Base-by-base conservation (phyloP, 805 yeast genomes). In the Teunomyces lycoperdinae region DNA sequence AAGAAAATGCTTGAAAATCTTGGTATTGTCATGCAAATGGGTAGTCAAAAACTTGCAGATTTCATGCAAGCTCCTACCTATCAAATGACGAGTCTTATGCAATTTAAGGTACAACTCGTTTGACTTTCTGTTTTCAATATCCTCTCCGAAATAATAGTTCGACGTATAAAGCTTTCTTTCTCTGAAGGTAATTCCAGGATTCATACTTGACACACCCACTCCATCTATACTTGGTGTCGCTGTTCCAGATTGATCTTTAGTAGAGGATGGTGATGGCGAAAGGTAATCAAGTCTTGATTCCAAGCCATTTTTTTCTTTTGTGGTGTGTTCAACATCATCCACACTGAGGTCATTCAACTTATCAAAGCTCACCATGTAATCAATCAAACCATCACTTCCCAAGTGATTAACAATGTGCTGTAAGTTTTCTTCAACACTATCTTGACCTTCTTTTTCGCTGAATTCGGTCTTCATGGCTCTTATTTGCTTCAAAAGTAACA, bases 51-150 rank as follows among this genome's bases (percentile, higher is more conserved):
- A 77, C 7, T 64, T 57, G 46, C 74, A 78, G 4, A 87, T 62
- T 4, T 71, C 69, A 58, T 87, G 96, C 46, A 91, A 75, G 38
- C 80, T 71, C 49, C 73, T 68, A 0, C 92, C 94, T 35, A 89
- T 73, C 28, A 69, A 59, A 20, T 79, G 73, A 44, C 95, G 77
- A 6, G 81, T 62, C 9, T 76, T 72, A 58, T 91, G 96, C 4
- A 91, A 66, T 45, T 59, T 63, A 35, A 68, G 45, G 45, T 73
- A 73, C 27, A 58, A 45, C 10, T 60, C 63, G 49, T 60, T 58
- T 3, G 66, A 50, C 35, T 67, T 60, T 50, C 79, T 74, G 31
- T 74, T 71, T n/a, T 70, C 74, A 9, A 72, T 68, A 26, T 76
- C 76, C 35, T 73, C 75, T 1, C 85, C 87, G 62, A 86, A 87